Base-by-base conservation (phyloP, 2,329 filamentous ascomycete genomes). In the Epichloe brachyelytri region DNA sequence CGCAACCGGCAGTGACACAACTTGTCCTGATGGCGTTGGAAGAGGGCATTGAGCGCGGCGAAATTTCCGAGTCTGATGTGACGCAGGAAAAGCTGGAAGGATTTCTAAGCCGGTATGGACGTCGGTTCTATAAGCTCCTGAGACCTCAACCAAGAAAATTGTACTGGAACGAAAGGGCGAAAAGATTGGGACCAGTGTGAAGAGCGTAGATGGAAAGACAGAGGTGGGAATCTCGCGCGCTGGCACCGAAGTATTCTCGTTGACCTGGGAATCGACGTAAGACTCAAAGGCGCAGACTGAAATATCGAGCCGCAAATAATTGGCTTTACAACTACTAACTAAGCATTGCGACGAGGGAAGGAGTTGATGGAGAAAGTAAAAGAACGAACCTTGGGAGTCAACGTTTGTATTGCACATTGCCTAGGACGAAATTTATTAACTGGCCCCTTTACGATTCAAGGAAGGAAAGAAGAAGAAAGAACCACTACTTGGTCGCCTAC, bases 1-100 rank as follows among this genome's bases (percentile, higher is more conserved):
- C 86, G 1, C 86, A 91, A 68, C 82, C 83, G 4, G 82, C 82
- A 62, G 81, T 80, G 0, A 73, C 81, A 2, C 80, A 80, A 50
- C 74, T 82, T 46, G 82, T 88, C 45, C 68, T 88, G 22, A 60
- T 70, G 36, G 76, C 72, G 0, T 68, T 88, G 40, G 78, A 85
- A 64, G 76, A 79, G 58, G 85, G 75, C 4, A 69, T 84, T 4
- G 69, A 71, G 54, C 70, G 74, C 11, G 76, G 74, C 2, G 71
- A 76, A 37, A 71, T 82, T 43, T 61, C 62, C 6, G 72, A 75
- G 51, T 66, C 63, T 0, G 72, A 77, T n/a, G 67, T 82, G 8
- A 79, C 77, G 5, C 70, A 75, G 54, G 76, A 78, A 55, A 69
- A 69, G 49, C 66, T 83, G 1, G 72, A 72, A 52, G 71, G 70